Conservation (phyloP, 2,329 filamentous ascomycete species). For the Sarocladium oryzae region DNA sequence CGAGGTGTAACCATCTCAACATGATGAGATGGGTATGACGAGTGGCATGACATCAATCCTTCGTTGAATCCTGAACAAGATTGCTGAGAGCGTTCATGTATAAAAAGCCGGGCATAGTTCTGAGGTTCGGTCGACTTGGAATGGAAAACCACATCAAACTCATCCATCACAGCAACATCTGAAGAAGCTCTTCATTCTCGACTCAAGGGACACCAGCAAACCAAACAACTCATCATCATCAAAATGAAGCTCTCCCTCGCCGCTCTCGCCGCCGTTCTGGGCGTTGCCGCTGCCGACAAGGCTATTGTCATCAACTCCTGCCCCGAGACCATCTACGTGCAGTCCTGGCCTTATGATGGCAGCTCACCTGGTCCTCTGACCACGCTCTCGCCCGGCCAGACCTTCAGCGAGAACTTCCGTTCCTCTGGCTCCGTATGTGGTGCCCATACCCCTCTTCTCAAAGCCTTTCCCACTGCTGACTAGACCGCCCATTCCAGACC, state of each 20-base stretch:
- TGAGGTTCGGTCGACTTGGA: background rate
- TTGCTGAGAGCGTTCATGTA: background rate
- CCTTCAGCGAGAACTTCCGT: conserved; percentile 29
- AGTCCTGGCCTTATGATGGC: conserved; percentile 30
- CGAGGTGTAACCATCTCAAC: background rate
- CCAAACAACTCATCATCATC: conserved; percentile 7
- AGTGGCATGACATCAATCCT: background rate
- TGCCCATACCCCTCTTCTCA: no score
- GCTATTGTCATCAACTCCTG: conserved; percentile 32
- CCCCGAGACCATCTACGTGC: conserved; percentile 25
- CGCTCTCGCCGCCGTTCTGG: conserved; percentile 24
- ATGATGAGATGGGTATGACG: background rate
- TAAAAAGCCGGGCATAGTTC: background rate
- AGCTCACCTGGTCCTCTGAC: conserved; percentile 24
- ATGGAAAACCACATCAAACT: background rate
- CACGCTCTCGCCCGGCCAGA: conserved; percentile 25
- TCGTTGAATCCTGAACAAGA: background rate
- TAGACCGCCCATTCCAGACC: conserved; percentile 21
- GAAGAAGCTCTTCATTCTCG: no score
- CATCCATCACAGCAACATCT: background rate
- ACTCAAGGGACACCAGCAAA: no score
- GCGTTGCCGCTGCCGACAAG: conserved; percentile 26
- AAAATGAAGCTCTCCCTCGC: conserved; percentile 24
- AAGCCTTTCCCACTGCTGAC: background rate
- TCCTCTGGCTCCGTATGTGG: conserved; percentile 28